Evolutionary conservation across 2,329 filamentous ascomycete species (phyloP).

Genomic region (Raffaelea arxii): DNA sequence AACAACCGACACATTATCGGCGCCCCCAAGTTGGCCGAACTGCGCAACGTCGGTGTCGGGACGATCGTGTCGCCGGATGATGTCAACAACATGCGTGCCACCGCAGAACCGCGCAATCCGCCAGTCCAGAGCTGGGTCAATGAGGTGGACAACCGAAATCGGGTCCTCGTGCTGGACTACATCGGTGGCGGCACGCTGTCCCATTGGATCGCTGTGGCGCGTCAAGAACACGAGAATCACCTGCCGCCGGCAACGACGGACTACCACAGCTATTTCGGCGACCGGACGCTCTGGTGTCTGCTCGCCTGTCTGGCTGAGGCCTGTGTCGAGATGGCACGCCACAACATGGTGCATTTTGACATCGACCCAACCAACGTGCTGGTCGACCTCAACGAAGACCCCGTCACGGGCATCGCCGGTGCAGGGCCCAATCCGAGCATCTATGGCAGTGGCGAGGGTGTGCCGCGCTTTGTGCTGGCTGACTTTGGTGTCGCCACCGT

Average conservation of each 20-base stretch:
- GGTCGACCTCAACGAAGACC: neutral
- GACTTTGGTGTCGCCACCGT: constrained; percentile 7
- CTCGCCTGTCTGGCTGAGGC: too few species aligned
- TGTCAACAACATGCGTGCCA: too few species aligned
- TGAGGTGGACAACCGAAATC: neutral
- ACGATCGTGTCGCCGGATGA: too few species aligned
- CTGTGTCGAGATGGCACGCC: neutral
- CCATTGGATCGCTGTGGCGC: constrained; percentile 6
- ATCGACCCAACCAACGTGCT: constrained; percentile 13
- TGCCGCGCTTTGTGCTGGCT: constrained; percentile 9
- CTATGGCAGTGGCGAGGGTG: neutral
- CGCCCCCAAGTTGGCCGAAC: neutral
- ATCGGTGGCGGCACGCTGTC: constrained; percentile 4
- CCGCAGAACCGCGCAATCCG: too few species aligned
- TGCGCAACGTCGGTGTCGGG: too few species aligned
- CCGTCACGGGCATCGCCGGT: neutral
- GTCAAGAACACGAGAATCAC: neutral
- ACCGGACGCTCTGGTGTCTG: too few species aligned
- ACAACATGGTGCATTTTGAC: constrained; percentile 14
- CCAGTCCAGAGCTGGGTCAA: too few species aligned
- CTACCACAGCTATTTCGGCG: too few species aligned
- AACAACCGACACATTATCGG: constrained; percentile 11
- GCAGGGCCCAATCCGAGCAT: too few species aligned
- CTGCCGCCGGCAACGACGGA: neutral
- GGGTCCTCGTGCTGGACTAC: constrained; percentile 10